Percentiles rank a stretch among this genome's conserved stretches.
Conservation (phyloP, 306 rosid genomes). For the Pueraria montana region DNA sequence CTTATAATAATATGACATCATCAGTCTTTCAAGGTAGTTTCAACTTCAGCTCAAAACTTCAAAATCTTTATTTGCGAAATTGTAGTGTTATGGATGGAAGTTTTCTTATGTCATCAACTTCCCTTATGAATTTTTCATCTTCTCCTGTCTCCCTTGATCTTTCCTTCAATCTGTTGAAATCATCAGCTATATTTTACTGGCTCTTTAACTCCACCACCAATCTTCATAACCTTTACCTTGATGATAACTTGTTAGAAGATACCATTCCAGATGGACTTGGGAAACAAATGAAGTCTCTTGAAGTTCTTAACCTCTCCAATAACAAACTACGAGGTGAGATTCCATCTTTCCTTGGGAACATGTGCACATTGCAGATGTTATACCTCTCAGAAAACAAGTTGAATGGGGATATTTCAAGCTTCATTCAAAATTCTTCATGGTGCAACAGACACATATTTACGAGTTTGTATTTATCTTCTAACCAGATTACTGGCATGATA, state of each 20-base stretch:
- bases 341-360: not conserved
- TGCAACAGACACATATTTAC: constrained; percentile 12
- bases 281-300: constrained; percentile 2
- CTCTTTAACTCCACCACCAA: no score
- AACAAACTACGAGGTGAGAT: constrained; percentile 20
- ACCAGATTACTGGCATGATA: not conserved
- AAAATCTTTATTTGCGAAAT: not conserved
- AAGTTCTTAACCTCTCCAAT: accelerated
- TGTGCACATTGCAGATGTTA: no score
- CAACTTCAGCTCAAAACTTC: not conserved
- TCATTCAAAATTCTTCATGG: constrained; percentile 5
- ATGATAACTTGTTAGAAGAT: not conserved
- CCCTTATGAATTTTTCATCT: not conserved
- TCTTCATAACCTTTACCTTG: no score
- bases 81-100: not conserved
- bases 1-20: no score
- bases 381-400: constrained; percentile 2
- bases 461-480: not conserved
- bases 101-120: not conserved
- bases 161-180: no score
- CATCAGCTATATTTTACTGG: no score
- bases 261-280: constrained; percentile 12
- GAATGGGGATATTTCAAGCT: constrained; percentile 21
- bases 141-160: not conserved
- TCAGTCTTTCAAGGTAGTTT: no score